A percentile compares a stretch with the other conserved stretches of the same genome.
These are phyloP conservation scores for Alternaria alternata DNA, from an alignment of 2,329 filamentous ascomycete species.

Conservation along the genomic window DNA sequence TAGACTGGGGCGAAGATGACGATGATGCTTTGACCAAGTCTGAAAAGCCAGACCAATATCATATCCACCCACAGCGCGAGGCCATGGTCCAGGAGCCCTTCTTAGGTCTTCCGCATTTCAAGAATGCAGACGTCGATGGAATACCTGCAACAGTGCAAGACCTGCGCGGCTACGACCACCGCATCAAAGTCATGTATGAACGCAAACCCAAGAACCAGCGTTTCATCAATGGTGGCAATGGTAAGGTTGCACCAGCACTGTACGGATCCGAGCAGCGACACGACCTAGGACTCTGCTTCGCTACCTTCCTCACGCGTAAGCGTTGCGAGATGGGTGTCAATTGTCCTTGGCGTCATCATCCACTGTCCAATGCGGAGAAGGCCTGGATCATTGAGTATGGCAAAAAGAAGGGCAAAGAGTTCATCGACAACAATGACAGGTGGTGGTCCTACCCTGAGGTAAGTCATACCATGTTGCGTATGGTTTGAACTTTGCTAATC, in stretches of 20 bases:
- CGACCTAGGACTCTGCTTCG: slow-evolving; percentile 22
- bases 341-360: slow-evolving; percentile 27
- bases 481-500: background rate
- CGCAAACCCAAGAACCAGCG: background rate
- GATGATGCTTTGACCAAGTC: background rate
- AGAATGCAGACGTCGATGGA: background rate
- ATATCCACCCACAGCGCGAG: background rate
- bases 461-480: background rate
- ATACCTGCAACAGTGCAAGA: slow-evolving; percentile 11
- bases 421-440: slow-evolving; percentile 4
- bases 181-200: background rate
- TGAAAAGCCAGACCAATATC: background rate
- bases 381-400: slow-evolving; percentile 13
- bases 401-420: background rate
- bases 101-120: background rate
- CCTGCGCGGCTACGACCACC: slow-evolving; percentile 10
- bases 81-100: background rate
- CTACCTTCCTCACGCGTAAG: slow-evolving; percentile 16
- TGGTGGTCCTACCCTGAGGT: slow-evolving; percentile 9
- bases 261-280: slow-evolving; percentile 13
- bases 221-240: slow-evolving; percentile 12
- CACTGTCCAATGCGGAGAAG: slow-evolving; percentile 9
- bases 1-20: slow-evolving; percentile 2
- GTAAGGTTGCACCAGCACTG: slow-evolving; percentile 7
- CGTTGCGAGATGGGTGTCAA: slow-evolving; percentile 16